A percentile compares a stretch with the other conserved stretches of the same genome.
These are phyloP conservation scores for Pigoraptor vietnamica DNA, from an alignment of 78 protist genomes.

Conservation along the genomic window DNA sequence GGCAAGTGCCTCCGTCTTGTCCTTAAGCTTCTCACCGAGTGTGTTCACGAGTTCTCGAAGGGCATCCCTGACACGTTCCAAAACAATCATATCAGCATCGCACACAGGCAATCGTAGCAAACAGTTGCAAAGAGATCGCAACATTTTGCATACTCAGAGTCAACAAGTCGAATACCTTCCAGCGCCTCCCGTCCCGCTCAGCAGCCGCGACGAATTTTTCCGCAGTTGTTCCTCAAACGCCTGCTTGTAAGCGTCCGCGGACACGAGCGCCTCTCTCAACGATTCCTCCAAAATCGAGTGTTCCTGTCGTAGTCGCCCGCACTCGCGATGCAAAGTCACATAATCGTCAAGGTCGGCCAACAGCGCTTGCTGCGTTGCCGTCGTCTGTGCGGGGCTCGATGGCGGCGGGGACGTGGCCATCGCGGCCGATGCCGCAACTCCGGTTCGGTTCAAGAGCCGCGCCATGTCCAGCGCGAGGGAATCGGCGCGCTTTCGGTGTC, in stretches of 20 bases:
- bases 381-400: not conserved
- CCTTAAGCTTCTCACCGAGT: not conserved
- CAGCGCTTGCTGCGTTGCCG: not conserved
- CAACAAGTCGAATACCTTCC: too few relatives aligned
- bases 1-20: not conserved
- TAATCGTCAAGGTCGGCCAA: not conserved
- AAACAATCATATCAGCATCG: not conserved
- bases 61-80: not conserved
- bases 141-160: too few relatives aligned
- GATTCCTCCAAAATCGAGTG: not conserved
- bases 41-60: not conserved
- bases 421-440: not conserved
- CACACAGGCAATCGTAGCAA: too few relatives aligned
- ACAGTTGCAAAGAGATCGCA: too few relatives aligned
- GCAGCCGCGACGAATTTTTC: not conserved
- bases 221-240: not conserved
- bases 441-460: not conserved
- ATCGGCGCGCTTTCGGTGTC: not conserved
- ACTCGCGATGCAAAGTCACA: not conserved
- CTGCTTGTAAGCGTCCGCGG: not conserved
- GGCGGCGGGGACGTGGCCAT: not conserved
- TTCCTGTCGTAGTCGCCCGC: not conserved
- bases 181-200: not conserved
- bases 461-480: not conserved
- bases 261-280: not conserved